Percentiles rank a stretch among this genome's conserved stretches.
These are phyloP conservation scores for Aureobasidium zeae DNA, from an alignment of 2,329 filamentous ascomycete species.

Conservation along the genomic window DNA sequence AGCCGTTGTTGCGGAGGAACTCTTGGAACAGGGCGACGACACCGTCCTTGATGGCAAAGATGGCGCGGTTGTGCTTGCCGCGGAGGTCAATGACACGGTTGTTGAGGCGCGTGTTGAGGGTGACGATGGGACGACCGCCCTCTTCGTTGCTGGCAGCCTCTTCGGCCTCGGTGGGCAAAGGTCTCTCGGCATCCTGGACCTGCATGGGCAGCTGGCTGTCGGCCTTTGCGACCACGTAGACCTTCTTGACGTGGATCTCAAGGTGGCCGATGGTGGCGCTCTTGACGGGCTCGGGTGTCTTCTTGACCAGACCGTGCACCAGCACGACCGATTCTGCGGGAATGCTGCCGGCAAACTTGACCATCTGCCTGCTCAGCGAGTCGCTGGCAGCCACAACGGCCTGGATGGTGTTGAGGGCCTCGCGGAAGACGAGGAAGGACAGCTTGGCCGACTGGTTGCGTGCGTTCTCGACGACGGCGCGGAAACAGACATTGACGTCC, in stretches of 20 bases:
- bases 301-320: slow-evolving; percentile 71
- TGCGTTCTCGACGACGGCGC: slow-evolving; percentile 78
- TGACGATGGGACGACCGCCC: slow-evolving; percentile 58
- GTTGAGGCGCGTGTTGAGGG: slow-evolving; percentile 75
- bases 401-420: slow-evolving; percentile 69
- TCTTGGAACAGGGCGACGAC: slow-evolving; percentile 64
- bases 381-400: slow-evolving; percentile 60
- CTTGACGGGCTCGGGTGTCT: slow-evolving; percentile 79
- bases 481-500: slow-evolving; percentile 55
- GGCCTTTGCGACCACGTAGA: slow-evolving; percentile 64
- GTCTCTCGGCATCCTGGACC: slow-evolving; percentile 44
- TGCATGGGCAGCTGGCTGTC: slow-evolving; percentile 52
- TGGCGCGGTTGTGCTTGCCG: slow-evolving; percentile 81
- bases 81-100: slow-evolving; percentile 91
- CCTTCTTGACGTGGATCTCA: slow-evolving; percentile 82
- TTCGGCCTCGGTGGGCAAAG: slow-evolving; percentile 39
- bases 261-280: slow-evolving; percentile 69
- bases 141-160: slow-evolving; percentile 45
- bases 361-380: slow-evolving; percentile 72
- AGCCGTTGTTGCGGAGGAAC: slow-evolving; percentile 66
- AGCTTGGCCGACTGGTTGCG: slow-evolving; percentile 85
- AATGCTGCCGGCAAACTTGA: slow-evolving; percentile 74
- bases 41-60: slow-evolving; percentile 60
- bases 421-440: slow-evolving; percentile 77
- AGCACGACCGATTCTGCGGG: slow-evolving; percentile 73